Evolutionary conservation across 202 grass and related monocot genomes (phyloP).

Genomic region (Dendrocalamus latiflorus): DNA sequence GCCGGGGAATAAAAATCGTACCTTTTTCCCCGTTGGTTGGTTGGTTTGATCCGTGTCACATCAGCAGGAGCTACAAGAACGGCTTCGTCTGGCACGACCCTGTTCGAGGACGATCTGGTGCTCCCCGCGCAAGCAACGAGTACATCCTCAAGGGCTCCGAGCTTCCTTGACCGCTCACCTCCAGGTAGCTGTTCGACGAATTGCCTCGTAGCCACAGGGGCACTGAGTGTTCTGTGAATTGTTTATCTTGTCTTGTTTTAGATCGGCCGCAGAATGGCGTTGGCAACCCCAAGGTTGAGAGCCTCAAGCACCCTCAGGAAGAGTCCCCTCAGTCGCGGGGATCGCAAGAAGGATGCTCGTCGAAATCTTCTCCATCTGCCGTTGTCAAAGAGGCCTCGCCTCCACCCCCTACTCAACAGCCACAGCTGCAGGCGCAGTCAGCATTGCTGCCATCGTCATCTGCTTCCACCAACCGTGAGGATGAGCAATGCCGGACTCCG

Average conservation of each 20-base stretch:
- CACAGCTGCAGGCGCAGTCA: slow-evolving; percentile 22
- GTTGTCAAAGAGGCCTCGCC: slow-evolving; percentile 41
- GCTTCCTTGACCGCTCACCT: slow-evolving; percentile 72
- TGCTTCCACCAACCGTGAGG: slow-evolving; percentile 43
- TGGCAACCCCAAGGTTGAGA: slow-evolving; percentile 51
- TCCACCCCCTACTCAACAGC: slow-evolving; percentile 3
- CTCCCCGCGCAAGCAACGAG: slow-evolving; percentile 84
- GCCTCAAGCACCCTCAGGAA: slow-evolving; percentile 43
- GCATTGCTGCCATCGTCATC: slow-evolving; percentile 7
- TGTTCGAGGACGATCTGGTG: slow-evolving; percentile 80
- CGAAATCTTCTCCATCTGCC: slow-evolving; percentile 50
- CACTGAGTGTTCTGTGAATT: not conserved
- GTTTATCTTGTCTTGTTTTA: slow-evolving; percentile 17
- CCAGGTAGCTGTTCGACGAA: slow-evolving; percentile 51
- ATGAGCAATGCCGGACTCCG: slow-evolving; percentile 45
- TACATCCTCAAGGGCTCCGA: slow-evolving; percentile 98
- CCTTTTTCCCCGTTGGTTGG: not conserved
- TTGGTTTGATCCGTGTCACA: slow-evolving; percentile 9
- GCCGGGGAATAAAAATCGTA: not conserved
- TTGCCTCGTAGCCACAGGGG: not conserved
- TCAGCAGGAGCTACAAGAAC: slow-evolving; percentile 92
- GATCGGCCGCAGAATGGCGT: slow-evolving; percentile 48
- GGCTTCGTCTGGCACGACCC: slow-evolving; percentile 97
- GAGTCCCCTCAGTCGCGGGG: slow-evolving; percentile 54
- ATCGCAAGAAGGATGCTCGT: slow-evolving; percentile 61